A percentile compares a stretch with the other conserved stretches of the same genome.
Evolutionary conservation across 495 filamentous ascomycete genomes (phyloP).

Genomic region (Daldinia childiae): DNA sequence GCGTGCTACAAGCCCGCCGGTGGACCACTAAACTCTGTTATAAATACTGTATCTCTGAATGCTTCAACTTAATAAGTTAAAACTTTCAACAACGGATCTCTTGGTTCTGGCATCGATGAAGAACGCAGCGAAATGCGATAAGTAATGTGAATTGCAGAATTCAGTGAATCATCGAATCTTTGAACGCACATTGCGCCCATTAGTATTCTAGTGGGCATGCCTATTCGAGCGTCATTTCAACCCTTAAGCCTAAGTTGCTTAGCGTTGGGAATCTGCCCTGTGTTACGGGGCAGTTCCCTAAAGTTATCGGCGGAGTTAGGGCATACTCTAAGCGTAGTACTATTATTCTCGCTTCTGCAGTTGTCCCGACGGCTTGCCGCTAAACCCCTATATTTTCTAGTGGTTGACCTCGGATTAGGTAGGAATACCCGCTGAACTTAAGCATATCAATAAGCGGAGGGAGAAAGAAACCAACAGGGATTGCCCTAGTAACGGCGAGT

Average conservation of each 20-base stretch:
- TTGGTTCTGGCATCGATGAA: slow-evolving; percentile 16
- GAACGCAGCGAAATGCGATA: slow-evolving; percentile 15
- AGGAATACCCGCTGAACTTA: slow-evolving; percentile 15
- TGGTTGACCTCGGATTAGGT: slow-evolving; percentile 14
- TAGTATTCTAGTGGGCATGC: slow-evolving; percentile 15
- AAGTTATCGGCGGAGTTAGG: slow-evolving; percentile 1
- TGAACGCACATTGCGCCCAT: slow-evolving; percentile 13
- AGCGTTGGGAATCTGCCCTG: background rate
- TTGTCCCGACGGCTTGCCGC: background rate
- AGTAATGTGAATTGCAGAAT: slow-evolving; percentile 16
- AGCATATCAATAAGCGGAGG: slow-evolving; percentile 15
- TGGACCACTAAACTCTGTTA: slow-evolving; percentile 7
- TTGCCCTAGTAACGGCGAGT: slow-evolving; percentile 15
- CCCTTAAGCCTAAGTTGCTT: slow-evolving; percentile 7
- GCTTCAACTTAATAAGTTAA: slow-evolving; percentile 7
- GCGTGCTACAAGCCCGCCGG: background rate
- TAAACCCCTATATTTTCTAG: slow-evolving; percentile 1
- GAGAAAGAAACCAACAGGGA: slow-evolving; percentile 15
- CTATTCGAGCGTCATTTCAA: slow-evolving; percentile 13
- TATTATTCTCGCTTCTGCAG: slow-evolving; percentile 5
- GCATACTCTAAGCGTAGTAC: slow-evolving; percentile 11
- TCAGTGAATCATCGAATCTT: slow-evolving; percentile 16
- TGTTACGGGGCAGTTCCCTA: background rate
- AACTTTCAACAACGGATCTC: slow-evolving; percentile 16
- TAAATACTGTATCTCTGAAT: background rate